Evolutionary conservation across 2,329 filamentous ascomycete genomes (phyloP).

Genomic region (Penicillium olsonii): DNA sequence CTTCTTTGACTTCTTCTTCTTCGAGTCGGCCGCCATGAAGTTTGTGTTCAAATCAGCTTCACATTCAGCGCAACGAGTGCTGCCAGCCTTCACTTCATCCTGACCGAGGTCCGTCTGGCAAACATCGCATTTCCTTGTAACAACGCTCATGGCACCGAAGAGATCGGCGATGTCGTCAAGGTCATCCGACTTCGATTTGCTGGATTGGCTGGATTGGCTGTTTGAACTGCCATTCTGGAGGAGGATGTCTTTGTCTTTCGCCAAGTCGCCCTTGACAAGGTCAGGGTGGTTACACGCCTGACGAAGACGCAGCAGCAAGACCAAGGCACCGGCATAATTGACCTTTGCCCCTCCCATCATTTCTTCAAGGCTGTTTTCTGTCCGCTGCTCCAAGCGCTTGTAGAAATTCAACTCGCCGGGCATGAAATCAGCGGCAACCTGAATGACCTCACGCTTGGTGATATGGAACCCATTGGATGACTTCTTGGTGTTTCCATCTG

Average conservation of each 20-base stretch:
- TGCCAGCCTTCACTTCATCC: constrained; percentile 55
- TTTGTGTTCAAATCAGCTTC: constrained; percentile 71
- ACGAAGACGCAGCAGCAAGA: constrained; percentile 82
- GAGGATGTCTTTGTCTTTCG: constrained; percentile 83
- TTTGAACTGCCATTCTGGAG: constrained; percentile 59
- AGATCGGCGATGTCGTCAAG: constrained; percentile 83
- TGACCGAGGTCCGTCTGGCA: constrained; percentile 70
- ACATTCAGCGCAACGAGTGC: constrained; percentile 71
- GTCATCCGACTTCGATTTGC: constrained; percentile 58
- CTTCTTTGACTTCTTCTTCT: constrained; percentile 55
- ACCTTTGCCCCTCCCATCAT: constrained; percentile 81
- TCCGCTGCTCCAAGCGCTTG: constrained; percentile 75
- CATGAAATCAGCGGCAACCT: constrained; percentile 75
- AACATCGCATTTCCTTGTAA: constrained; percentile 77
- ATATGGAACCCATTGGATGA: constrained; percentile 77
- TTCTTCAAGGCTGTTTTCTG: constrained; percentile 80
- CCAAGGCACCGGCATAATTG: constrained; percentile 91
- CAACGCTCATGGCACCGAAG: constrained; percentile 79
- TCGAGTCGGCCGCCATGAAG: constrained; percentile 37
- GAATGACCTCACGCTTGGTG: constrained; percentile 84
- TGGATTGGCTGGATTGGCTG: constrained; percentile 55
- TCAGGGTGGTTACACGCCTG: constrained; percentile 95
- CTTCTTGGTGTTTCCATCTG: constrained; percentile 52
- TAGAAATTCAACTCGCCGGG: constrained; percentile 84
- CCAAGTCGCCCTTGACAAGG: constrained; percentile 80